These are phyloP conservation scores for Colletotrichum australisinense DNA, from an alignment of 2,329 filamentous ascomycete genomes.

Conservation along the genomic window DNA sequence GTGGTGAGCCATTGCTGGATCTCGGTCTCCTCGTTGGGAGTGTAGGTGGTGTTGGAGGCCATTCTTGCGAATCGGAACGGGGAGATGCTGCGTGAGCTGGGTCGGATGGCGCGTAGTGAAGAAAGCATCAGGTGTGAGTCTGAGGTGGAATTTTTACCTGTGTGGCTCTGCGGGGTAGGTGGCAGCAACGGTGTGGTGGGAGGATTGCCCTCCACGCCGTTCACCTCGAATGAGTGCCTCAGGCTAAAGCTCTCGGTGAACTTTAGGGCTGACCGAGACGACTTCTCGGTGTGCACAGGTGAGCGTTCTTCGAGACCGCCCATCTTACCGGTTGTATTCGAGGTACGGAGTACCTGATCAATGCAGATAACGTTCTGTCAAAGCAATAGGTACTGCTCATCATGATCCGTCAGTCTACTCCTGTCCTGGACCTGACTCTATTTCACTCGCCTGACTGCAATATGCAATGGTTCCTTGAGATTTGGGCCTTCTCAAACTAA, in stretches of 20 bases:
- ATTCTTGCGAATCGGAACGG: conserved; percentile 64
- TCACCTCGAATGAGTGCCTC: background rate
- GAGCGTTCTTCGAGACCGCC: background rate
- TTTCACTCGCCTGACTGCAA: too few species aligned
- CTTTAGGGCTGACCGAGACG: background rate
- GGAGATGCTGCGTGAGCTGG: conserved; percentile 49
- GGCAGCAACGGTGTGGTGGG: background rate
- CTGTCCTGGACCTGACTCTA: rapidly evolving
- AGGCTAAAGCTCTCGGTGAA: background rate
- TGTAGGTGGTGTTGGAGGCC: conserved; percentile 78
- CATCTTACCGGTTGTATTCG: too few species aligned
- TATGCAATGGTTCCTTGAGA: too few species aligned
- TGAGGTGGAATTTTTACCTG: conserved; percentile 15
- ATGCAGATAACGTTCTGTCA: background rate
- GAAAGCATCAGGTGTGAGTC: conserved; percentile 53
- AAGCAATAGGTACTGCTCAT: too few species aligned
- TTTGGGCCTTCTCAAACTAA: too few species aligned
- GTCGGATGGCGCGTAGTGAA: conserved; percentile 52
- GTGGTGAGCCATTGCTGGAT: conserved; percentile 90
- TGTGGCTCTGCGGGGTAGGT: conserved; percentile 31
- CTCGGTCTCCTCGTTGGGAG: conserved; percentile 83
- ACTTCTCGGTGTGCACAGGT: background rate
- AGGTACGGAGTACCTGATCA: too few species aligned
- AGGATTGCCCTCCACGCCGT: conserved; percentile 22
- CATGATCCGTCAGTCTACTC: rapidly evolving